phyloP scores from a whole-genome alignment of 371 early-diverging fungal species.

The Circinella umbellata region DNA sequence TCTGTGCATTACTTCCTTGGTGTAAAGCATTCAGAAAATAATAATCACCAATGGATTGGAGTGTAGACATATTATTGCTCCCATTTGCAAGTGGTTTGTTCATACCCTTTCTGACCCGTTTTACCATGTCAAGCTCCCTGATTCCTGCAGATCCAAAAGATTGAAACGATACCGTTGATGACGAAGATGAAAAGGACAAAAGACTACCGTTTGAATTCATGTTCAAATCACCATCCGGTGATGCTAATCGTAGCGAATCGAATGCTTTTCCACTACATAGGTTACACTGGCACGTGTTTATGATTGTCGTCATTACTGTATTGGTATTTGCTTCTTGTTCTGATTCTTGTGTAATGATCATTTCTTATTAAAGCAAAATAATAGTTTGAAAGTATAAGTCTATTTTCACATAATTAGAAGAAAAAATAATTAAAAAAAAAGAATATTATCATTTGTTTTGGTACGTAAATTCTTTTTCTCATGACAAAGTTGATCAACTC shows the following conservation, averaged over 20 bases:
- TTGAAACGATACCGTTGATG: not conserved
- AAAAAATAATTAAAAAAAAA: too few relatives aligned
- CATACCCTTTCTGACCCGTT: not conserved
- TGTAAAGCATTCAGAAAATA: not conserved
- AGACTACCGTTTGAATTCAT: not conserved
- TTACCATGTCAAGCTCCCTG: conserved; percentile 4
- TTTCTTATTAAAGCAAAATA: too few relatives aligned
- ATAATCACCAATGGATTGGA: not conserved
- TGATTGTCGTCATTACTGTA: not conserved
- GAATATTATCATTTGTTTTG: not conserved
- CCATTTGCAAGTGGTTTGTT: not conserved
- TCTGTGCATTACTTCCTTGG: not conserved
- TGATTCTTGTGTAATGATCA: too few relatives aligned
- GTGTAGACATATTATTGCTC: not conserved
- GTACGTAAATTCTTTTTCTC: too few relatives aligned
- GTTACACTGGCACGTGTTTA: not conserved
- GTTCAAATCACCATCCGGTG: not conserved
- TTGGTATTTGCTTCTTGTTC: not conserved
- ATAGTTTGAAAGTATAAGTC: too few relatives aligned
- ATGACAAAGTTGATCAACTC: not conserved
- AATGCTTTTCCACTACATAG: not conserved
- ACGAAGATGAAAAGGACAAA: not conserved
- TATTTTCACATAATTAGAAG: not conserved
- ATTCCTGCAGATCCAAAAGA: conserved; percentile 7
- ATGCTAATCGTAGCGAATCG: not conserved